Base-by-base conservation (phyloP, 352 stramenopile species). In the Globisporangium polare region DNA sequence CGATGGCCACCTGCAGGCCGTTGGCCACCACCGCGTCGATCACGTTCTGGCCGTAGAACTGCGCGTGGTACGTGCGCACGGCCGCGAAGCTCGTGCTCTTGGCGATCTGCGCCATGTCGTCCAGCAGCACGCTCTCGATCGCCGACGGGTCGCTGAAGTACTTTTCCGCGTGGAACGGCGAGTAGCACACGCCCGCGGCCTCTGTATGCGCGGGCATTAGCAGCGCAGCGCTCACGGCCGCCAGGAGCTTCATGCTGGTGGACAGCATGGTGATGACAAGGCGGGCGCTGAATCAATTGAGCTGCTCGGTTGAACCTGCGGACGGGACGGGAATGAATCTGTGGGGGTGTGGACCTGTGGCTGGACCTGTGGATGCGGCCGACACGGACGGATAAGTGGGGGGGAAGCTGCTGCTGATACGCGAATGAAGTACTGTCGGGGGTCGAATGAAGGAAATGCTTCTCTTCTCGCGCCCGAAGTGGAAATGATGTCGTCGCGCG, bases 61-160 rank as follows among this genome's bases (percentile, higher is more conserved):
- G 64, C 45, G 70, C 73, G 62, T 75, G 69, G 65, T 72, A 81
- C 37, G 70, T 76, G 49, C 73, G 70, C 49, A 81, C 57, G 29
- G 27, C 55, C 12, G 60, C 61, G 58, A 81, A 81, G 37, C 66
- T 62, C 52, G 67, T 47, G n/a, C 2, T 5, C 12, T 3, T 22
- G 41, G 65, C 69, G 50, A 72, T 69, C 43, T 74, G 59, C 13
- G 39, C 29, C 24, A 73, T 66, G 62, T 79, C 67, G 26, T 62
- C 58, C 24, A 47, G 26, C 29, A 75, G 63, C 29, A 69, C 39
- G 27, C 55, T 52, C 53, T 47, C n/a, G 45, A 64, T 58, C 24
- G 12, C 35, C 2, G 15, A 12, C 10, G 58, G 46, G 3, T 57
- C 20, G 35, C 35, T 58, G 35, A 52, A 58, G 58, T 69, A 59